Conservation (phyloP, 345 rosid species). For the Melaleuca alternifolia region DNA sequence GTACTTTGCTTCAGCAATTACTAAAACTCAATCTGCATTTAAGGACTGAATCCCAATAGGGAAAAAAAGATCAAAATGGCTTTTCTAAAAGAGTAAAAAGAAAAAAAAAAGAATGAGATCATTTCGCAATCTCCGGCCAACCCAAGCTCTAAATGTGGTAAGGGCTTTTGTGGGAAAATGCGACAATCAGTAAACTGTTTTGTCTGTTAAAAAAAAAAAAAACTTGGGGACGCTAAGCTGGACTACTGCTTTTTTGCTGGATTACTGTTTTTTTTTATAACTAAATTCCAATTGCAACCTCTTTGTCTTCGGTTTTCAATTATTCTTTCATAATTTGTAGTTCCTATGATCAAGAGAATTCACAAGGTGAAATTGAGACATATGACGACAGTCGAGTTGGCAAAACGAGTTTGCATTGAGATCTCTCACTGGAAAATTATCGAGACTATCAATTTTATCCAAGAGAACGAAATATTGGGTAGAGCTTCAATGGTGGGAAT, state of each 20-base stretch:
- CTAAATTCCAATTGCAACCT: background rate
- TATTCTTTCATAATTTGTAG: background rate
- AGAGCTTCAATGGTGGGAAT: rapidly evolving
- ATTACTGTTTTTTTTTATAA: no score
- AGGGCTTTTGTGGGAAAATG: no score
- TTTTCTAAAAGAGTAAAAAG: no score
- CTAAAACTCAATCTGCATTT: background rate
- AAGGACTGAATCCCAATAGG: background rate
- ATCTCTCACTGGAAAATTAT: background rate
- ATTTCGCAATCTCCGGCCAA: no score
- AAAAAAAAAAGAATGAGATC: no score
- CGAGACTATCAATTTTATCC: background rate
- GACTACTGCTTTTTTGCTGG: rapidly evolving
- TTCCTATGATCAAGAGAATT: background rate
- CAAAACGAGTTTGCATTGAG: background rate
- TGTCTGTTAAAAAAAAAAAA: no score
- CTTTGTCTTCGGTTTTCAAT: background rate
- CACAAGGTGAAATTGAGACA: background rate
- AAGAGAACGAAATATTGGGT: rapidly evolving
- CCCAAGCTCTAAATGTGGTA: no score
- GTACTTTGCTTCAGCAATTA: background rate
- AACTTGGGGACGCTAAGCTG: no score
- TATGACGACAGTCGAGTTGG: background rate
- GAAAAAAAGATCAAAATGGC: background rate
- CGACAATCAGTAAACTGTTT: no score